Evolutionary conservation across 805 yeast genomes (phyloP).

Genomic region (Yarrowia yakushimensis): DNA sequence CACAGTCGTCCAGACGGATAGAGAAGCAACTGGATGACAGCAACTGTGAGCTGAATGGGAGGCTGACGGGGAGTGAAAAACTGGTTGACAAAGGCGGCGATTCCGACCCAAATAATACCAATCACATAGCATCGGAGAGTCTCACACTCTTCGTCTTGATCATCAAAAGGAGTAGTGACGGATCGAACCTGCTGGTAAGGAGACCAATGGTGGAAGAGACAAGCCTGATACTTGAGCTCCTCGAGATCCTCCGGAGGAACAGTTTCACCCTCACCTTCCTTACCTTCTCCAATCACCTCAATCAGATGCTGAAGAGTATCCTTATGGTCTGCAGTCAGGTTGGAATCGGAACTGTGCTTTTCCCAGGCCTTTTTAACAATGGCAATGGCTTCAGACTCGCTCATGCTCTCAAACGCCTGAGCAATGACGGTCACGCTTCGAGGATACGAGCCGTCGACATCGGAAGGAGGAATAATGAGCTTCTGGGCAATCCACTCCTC

Average conservation of each 20-base stretch:
- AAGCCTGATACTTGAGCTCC: constrained; percentile 42
- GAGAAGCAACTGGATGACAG: constrained; percentile 54
- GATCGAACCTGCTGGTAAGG: constrained; percentile 59
- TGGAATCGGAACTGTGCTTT: constrained; percentile 48
- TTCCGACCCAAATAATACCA: constrained; percentile 51
- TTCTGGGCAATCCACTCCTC: constrained; percentile 6
- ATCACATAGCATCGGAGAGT: constrained; percentile 52
- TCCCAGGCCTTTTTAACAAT: constrained; percentile 43
- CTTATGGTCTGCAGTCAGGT: constrained; percentile 43
- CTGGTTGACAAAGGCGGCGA: constrained; percentile 47
- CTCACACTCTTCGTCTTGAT: constrained; percentile 46
- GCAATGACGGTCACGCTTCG: constrained; percentile 40
- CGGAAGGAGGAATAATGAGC: constrained; percentile 6
- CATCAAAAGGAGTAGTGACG: constrained; percentile 47
- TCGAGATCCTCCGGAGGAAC: constrained; percentile 5
- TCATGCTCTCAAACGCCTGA: constrained; percentile 40
- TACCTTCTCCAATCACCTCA: not conserved
- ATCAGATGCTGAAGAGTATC: not conserved
- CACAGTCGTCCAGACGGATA: constrained; percentile 50
- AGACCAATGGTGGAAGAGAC: constrained; percentile 34
- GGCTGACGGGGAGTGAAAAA: constrained; percentile 55
- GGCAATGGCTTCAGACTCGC: constrained; percentile 41
- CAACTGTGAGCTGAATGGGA: constrained; percentile 45
- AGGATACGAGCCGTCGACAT: not conserved
- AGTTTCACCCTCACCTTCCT: not conserved